Conservation (phyloP, 768 basidiomycete species). For the Tylopilus plumbeoviolaceoides region DNA sequence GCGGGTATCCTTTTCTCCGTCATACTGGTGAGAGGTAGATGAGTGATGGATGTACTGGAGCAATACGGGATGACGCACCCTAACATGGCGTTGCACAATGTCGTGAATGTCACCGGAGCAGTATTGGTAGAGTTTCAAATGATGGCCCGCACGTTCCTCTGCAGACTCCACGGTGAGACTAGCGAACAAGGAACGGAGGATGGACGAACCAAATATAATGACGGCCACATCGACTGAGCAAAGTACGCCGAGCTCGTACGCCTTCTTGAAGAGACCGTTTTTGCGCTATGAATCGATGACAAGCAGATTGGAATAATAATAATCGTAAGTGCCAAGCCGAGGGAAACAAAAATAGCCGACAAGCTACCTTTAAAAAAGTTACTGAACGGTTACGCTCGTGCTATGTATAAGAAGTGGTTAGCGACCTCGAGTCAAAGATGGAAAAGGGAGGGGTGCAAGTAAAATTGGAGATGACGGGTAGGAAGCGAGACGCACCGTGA, state of each 20-base stretch:
- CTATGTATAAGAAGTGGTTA: conserved; percentile 50
- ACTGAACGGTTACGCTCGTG: conserved; percentile 90
- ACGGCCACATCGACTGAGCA: conserved; percentile 88
- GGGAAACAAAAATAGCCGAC: conserved; percentile 59
- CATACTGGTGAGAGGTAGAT: conserved; percentile 34
- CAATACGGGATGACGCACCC: conserved; percentile 30
- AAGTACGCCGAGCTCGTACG: conserved; percentile 85
- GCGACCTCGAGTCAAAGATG: conserved; percentile 31
- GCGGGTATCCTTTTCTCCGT: conserved; percentile 48
- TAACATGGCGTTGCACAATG: conserved; percentile 65
- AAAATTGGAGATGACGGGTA: conserved; percentile 28
- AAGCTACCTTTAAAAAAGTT: conserved; percentile 80
- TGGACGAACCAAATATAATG: conserved; percentile 71
- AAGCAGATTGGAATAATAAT: conserved; percentile 19
- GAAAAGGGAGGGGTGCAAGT: conserved; percentile 21
- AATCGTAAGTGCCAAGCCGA: conserved; percentile 36
- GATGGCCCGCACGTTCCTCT: conserved; percentile 78
- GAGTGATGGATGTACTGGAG: conserved; percentile 10
- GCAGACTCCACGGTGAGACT: conserved; percentile 16
- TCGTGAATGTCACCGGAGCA: conserved; percentile 67
- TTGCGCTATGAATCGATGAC: conserved; percentile 55
- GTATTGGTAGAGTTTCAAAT: conserved; percentile 79
- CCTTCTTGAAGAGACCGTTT: conserved; percentile 89
- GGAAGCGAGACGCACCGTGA: conserved; percentile 51
- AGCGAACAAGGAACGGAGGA: conserved; percentile 2